phyloP scores from a whole-genome alignment of 2,329 filamentous ascomycete genomes.

The Fusarium bactridioides region DNA sequence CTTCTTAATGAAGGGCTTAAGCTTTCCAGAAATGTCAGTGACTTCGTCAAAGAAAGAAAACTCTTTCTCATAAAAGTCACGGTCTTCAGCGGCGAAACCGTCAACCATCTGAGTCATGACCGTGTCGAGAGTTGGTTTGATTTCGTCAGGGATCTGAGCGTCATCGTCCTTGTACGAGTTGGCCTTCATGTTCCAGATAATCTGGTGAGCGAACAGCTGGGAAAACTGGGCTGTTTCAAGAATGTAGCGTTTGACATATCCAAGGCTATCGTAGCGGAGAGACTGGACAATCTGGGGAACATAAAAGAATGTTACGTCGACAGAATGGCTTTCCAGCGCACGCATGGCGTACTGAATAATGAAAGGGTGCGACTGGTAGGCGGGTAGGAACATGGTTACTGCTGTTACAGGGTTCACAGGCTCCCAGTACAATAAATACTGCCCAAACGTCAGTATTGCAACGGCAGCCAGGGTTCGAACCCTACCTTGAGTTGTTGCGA shows the following conservation, averaged over 20 bases:
- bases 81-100: slow-evolving; percentile 82
- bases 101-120: slow-evolving; percentile 86
- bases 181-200: slow-evolving; percentile 99
- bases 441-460: slow-evolving; percentile 25
- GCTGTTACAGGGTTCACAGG: slow-evolving; percentile 93
- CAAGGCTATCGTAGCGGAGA: slow-evolving; percentile 88
- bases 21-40: slow-evolving; percentile 91
- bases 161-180: slow-evolving; percentile 99
- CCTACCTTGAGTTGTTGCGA: slow-evolving; percentile 81
- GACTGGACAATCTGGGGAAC: slow-evolving; percentile 98
- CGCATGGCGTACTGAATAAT: slow-evolving; percentile 97
- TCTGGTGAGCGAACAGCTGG: slow-evolving; percentile 98
- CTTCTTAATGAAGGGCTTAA: slow-evolving; percentile 90
- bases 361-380: slow-evolving; percentile 90
- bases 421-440: slow-evolving; percentile 93
- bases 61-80: slow-evolving; percentile 89
- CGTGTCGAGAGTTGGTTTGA: slow-evolving; percentile 92
- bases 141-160: slow-evolving; percentile 83
- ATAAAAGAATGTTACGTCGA: slow-evolving; percentile 99
- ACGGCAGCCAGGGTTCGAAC: neutral
- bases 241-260: slow-evolving; percentile 96
- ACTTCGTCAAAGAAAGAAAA: slow-evolving; percentile 99
- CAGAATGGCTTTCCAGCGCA: slow-evolving; percentile 88
- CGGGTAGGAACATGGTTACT: slow-evolving; percentile 90
- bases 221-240: slow-evolving; percentile 96